Percentiles rank a stretch among this genome's conserved stretches.
These are phyloP conservation scores for Cryphonectria parasitica DNA, from an alignment of 2,329 filamentous ascomycete species.

Conservation along the genomic window DNA sequence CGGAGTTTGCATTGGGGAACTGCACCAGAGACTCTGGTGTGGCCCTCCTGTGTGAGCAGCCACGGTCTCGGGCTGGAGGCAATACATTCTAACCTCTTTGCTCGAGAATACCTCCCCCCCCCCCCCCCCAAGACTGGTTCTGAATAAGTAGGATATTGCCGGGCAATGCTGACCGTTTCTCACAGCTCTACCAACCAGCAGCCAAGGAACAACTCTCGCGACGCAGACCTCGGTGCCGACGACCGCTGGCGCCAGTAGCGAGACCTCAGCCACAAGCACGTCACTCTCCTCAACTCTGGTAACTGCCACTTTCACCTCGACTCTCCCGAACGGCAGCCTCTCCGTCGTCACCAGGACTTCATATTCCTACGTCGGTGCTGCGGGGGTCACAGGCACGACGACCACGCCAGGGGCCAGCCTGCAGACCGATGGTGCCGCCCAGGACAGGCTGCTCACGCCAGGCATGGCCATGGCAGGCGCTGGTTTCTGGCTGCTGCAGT, in stretches of 20 bases:
- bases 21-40: background rate
- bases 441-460: background rate
- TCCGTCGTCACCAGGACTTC: slow-evolving; percentile 54
- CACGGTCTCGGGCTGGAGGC: background rate
- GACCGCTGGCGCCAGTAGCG: slow-evolving; percentile 14
- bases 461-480: slow-evolving; percentile 6
- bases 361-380: slow-evolving; percentile 49
- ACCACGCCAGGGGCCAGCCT: slow-evolving; percentile 42
- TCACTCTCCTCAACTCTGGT: slow-evolving; percentile 37
- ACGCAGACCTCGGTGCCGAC: slow-evolving; percentile 21
- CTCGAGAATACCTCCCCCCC: no score
- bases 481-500: slow-evolving; percentile 27
- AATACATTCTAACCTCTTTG: background rate
- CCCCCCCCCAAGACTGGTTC: background rate
- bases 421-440: slow-evolving; percentile 37
- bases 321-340: slow-evolving; percentile 48
- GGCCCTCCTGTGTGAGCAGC: background rate
- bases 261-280: slow-evolving; percentile 39
- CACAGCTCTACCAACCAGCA: slow-evolving; percentile 6
- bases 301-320: slow-evolving; percentile 50
- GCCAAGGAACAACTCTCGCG: slow-evolving; percentile 22
- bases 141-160: background rate
- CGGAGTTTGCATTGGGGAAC: background rate
- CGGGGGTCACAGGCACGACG: slow-evolving; percentile 32
- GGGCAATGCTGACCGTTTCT: background rate